Base-by-base conservation (phyloP, 805 yeast genomes). In the Candida gorgasii region DNA sequence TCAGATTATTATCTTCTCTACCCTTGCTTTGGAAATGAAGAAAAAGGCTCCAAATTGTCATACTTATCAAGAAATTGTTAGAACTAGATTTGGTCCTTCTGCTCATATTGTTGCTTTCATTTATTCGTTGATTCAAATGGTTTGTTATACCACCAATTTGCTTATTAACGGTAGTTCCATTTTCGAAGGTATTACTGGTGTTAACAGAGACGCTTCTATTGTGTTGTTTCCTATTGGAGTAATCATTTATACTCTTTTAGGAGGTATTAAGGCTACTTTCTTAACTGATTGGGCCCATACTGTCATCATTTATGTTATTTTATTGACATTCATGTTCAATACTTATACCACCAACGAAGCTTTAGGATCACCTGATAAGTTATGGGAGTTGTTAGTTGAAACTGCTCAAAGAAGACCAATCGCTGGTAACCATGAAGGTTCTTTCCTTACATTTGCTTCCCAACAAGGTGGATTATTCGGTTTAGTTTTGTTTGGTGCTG, bases 251-350 rank as follows among this genome's bases (percentile, higher is more conserved):
- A 85, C 92, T 2, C 62, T 85, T 40, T 80, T 84, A 54, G 95
- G 95, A 51, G 95, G 95, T 52, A 75, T 86, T 54, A 85, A 82
- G 56, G 89, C 95, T 2, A 86, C 93, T 2, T 85, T 86, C 61
- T 60, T 86, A 45, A 84, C 93, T 1, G 95, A 86, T 60, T 86
- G 82, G 58, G 71, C 78, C 43, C 95, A 86, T 63, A 71, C 78
- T 0, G 73, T 72, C 22, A 66, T 75, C 40, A 66, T 75, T 35
- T 71, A 66, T 45, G 49, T 65, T 17, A 61, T 73, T 15, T 54
- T 73, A 11, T 47, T 72, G 19, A 59, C 56, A 6, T 45, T 42
- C 31, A 42, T 45, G 46, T 45, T 42, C 37, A 42, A 42, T 26
- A 58, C 63, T 5, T 74, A 63, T 44, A 54, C 69, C 24, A 52